A percentile compares a stretch with the other conserved stretches of the same genome.
These are phyloP conservation scores for Dictyostelium intermedium DNA, from an alignment of 78 protist genomes.

Conservation along the genomic window DNA sequence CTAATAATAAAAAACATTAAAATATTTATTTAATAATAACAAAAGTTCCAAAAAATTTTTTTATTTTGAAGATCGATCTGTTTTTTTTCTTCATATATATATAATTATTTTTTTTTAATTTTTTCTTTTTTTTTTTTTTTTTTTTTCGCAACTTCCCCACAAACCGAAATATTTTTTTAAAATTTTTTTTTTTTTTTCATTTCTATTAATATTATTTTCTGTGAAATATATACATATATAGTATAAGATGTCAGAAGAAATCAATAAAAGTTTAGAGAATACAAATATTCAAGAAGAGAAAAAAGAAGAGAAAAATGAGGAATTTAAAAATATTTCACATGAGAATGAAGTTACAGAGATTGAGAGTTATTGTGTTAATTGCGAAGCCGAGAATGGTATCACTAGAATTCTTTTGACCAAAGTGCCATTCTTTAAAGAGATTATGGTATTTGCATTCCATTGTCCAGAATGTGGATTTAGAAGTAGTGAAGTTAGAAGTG, in stretches of 20 bases:
- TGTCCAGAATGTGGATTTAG: constrained; percentile 94
- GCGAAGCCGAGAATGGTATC: constrained; percentile 83
- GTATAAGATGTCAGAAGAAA: neutral
- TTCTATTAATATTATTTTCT: no score
- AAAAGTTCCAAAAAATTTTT: no score
- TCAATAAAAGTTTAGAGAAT: neutral
- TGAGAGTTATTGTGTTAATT: constrained; percentile 79
- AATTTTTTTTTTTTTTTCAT: neutral
- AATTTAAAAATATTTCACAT: constrained; percentile 41
- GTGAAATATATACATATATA: neutral
- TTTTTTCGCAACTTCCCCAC: neutral
- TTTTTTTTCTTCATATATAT: no score
- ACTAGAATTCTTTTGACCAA: constrained; percentile 88
- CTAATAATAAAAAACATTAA: no score
- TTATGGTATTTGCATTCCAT: constrained; percentile 90
- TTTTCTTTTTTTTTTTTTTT: no score
- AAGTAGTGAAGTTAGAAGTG: constrained; percentile 82
- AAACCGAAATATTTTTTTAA: neutral
- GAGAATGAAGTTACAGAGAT: constrained; percentile 19
- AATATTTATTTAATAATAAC: no score
- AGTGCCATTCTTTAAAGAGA: constrained; percentile 93
- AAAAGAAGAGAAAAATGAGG: neutral
- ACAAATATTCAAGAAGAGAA: neutral
- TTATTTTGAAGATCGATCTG: no score
- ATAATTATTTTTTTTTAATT: no score